phyloP scores from a whole-genome alignment of 1,284 basidiomycete species.

The Lentinula novae-zelandiae region DNA sequence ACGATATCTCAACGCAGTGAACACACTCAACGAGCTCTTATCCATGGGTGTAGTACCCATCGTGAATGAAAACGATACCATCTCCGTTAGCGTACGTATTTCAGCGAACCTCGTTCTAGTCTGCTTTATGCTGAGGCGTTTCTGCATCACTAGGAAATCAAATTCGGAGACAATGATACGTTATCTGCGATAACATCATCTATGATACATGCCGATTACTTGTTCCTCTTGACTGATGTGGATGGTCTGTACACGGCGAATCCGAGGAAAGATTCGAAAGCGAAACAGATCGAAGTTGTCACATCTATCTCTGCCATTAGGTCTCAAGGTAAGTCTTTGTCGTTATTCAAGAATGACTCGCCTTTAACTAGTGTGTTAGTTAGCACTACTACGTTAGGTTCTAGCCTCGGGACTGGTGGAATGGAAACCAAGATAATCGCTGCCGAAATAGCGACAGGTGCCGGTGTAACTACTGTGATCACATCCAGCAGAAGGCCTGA shows the following conservation, averaged over 20 bases:
- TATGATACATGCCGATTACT: constrained; percentile 96
- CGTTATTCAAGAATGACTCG: not conserved
- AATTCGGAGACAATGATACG: constrained; percentile 99
- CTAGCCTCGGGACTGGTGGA: constrained; percentile 92
- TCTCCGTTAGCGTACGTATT: constrained; percentile 83
- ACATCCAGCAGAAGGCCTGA: constrained; percentile 79
- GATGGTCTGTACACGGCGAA: constrained; percentile 96
- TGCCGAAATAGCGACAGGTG: constrained; percentile 94
- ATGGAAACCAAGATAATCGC: constrained; percentile 99
- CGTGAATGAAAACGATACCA: constrained; percentile 96
- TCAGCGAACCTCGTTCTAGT: not conserved
- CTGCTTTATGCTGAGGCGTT: not conserved
- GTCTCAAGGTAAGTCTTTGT: constrained; percentile 57
- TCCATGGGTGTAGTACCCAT: constrained; percentile 91
- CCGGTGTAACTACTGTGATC: constrained; percentile 94
- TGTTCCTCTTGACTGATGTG: constrained; percentile 96
- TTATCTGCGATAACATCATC: constrained; percentile 95
- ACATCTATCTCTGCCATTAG: constrained; percentile 82
- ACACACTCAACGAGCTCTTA: constrained; percentile 86
- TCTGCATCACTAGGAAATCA: constrained; percentile 77
- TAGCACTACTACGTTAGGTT: constrained; percentile 88
- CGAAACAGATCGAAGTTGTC: constrained; percentile 80
- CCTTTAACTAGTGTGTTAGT: constrained; percentile 44
- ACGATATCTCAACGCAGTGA: constrained; percentile 91
- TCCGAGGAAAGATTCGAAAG: constrained; percentile 84